A percentile compares a stretch with the other conserved stretches of the same genome.
Evolutionary conservation across 2,329 filamentous ascomycete genomes (phyloP).

Genomic region (Trematosphaeria pertusa): DNA sequence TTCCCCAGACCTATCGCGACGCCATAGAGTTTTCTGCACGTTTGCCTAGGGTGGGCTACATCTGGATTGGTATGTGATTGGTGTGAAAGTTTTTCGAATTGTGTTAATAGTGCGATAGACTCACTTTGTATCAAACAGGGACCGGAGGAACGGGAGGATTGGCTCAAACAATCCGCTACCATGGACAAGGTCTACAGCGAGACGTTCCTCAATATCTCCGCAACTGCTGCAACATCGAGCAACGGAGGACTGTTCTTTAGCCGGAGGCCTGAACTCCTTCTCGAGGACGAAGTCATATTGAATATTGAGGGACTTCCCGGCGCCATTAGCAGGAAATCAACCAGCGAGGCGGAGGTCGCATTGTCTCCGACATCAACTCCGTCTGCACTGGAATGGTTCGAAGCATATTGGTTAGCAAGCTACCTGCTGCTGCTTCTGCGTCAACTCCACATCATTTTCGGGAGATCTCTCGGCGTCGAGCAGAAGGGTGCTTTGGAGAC

Average conservation of each 20-base stretch:
- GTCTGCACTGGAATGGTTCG: neutral
- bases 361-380: neutral
- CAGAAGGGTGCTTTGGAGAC: no score
- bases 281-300: conserved; percentile 21
- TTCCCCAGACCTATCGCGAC: conserved; percentile 16
- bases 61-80: conserved; percentile 6
- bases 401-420: no score
- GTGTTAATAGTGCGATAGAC: conserved; percentile 5
- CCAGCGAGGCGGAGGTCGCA: neutral
- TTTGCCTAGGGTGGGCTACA: conserved; percentile 7
- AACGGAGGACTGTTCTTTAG: conserved; percentile 22
- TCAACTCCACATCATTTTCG: no score
- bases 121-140: conserved; percentile 14
- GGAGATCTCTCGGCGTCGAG: no score
- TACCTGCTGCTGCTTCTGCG: neutral
- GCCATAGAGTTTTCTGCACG: conserved; percentile 15
- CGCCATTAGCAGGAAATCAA: neutral
- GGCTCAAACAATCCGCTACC: conserved; percentile 18
- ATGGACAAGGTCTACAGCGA: conserved; percentile 25
- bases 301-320: conserved; percentile 9
- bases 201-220: conserved; percentile 32
- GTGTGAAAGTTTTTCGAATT: neutral
- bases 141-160: conserved; percentile 15
- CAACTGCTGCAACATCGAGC: conserved; percentile 23
- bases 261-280: conserved; percentile 2